These are phyloP conservation scores for Trebouxia sp. DNA, from an alignment of 139 green algal species.

Conservation along the genomic window DNA sequence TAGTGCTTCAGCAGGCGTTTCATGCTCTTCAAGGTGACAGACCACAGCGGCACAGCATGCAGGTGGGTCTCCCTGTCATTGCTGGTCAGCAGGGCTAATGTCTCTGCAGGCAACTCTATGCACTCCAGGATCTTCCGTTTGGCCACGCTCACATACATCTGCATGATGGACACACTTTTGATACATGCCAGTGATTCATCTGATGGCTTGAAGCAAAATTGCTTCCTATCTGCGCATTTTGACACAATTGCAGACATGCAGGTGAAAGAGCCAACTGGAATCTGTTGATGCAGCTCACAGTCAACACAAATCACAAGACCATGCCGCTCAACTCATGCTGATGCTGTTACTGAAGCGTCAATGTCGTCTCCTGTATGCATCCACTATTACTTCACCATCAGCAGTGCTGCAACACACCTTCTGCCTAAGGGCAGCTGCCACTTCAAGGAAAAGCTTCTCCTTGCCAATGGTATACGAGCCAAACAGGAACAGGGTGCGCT, in stretches of 20 bases:
- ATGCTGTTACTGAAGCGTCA: too few relatives aligned
- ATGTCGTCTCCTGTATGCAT: too few relatives aligned
- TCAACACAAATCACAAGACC: too few relatives aligned
- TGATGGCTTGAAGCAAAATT: too few relatives aligned
- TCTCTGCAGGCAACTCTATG: constrained; percentile 62
- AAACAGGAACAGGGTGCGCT: constrained; percentile 87
- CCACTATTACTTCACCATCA: not conserved
- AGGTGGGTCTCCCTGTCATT: constrained; percentile 80
- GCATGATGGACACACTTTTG: constrained; percentile 1
- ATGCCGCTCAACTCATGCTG: too few relatives aligned
- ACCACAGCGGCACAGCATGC: constrained; percentile 81
- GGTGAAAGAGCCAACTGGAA: too few relatives aligned
- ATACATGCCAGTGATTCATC: not conserved
- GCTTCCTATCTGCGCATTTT: too few relatives aligned
- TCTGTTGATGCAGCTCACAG: too few relatives aligned
- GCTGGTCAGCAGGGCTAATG: constrained; percentile 70
- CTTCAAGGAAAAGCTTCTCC: constrained; percentile 88
- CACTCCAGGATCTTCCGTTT: constrained; percentile 72
- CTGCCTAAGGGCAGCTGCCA: constrained; percentile 60
- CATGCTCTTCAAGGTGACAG: constrained; percentile 78
- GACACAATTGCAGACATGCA: too few relatives aligned
- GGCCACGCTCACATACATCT: constrained; percentile 68
- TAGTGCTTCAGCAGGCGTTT: constrained; percentile 63
- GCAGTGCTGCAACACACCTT: constrained; percentile 44
- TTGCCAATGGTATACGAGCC: constrained; percentile 91